Base-by-base conservation (phyloP, 768 basidiomycete genomes). In the Punctularia strigosozonata region DNA sequence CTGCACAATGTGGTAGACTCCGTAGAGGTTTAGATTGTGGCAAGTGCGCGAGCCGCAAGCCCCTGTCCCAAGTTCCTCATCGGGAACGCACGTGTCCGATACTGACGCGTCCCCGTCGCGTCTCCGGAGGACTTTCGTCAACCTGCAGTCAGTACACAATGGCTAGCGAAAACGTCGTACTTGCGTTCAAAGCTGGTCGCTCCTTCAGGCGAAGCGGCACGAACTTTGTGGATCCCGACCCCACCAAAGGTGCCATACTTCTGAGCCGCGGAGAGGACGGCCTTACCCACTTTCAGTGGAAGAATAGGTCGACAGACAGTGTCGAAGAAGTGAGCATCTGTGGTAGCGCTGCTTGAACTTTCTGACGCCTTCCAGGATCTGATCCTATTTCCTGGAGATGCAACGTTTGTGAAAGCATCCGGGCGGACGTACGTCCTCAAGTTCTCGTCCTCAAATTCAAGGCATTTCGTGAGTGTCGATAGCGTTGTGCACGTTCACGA, bases 371-470 rank as follows among this genome's bases (percentile, higher is more conserved):
- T 38, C 15, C 45, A 88, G 85, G 90, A 95, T 50, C 61, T 91
- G 39, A 88, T 94, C 45, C 61, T 94, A 38, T 87, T 92, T 56
- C 87, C 88, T 1, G 71, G 74, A 2, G 90, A 95, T 57, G 89
- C 90, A 3, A 73, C 68, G 1, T 88, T 95, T 53, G 67, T 68
- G 48, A 81, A 78, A 57, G 81, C 92, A 7, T 43, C 71, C 2
- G 86, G 83, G 5, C 66, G 88, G 44, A 77, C 81, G 4, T 88
- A 85, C 49, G 85, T 92, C 45, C 79, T 94, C 56, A 88, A 85
- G 60, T 94, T 95, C 64, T 79, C 82, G 1, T 89, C 85, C 17
- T 92, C 89, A 12, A 73, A 88, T 54, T 84, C 88, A 53, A 75
- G 77, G 45, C 84, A 91, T 57, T 94, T 95, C 57, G 90, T 92